Conservation (phyloP, 768 basidiomycete species). For the Pholiota conissans region DNA sequence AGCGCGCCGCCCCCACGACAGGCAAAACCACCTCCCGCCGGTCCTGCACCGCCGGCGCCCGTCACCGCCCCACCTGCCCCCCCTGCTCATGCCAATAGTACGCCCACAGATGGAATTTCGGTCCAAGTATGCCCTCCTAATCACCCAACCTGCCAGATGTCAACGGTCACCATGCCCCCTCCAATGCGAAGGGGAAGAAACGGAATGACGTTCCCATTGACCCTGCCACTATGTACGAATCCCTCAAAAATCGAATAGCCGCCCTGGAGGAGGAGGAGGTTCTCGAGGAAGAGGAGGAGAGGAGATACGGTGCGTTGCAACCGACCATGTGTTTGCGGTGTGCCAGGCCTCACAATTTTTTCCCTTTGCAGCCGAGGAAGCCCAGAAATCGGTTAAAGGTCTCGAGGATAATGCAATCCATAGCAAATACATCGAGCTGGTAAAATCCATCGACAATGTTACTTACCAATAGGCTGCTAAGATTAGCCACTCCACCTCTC, state of each 20-base stretch:
- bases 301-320: slow-evolving; percentile 62
- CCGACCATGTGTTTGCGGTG: slow-evolving; percentile 15
- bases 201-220: slow-evolving; percentile 73
- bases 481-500: slow-evolving; percentile 17
- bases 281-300: slow-evolving; percentile 85
- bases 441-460: slow-evolving; percentile 35
- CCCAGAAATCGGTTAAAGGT: slow-evolving; percentile 81
- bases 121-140: slow-evolving; percentile 27
- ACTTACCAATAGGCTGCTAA: slow-evolving; percentile 8
- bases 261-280: slow-evolving; percentile 88
- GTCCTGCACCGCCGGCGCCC: slow-evolving; percentile 63
- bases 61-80: slow-evolving; percentile 56
- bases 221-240: slow-evolving; percentile 86
- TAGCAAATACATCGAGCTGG: slow-evolving; percentile 86
- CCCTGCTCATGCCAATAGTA: slow-evolving; percentile 40
- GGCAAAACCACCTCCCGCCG: slow-evolving; percentile 54
- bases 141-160: slow-evolving; percentile 34
- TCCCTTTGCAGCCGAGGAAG: slow-evolving; percentile 70
- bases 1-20: slow-evolving; percentile 37
- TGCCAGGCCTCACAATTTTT: slow-evolving; percentile 14
- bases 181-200: slow-evolving; percentile 63
- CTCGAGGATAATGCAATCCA: slow-evolving; percentile 83
- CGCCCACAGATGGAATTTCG: slow-evolving; percentile 25
- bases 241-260: slow-evolving; percentile 84
- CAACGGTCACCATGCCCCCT: slow-evolving; percentile 40